Base-by-base conservation (phyloP, 177 flowering plant species). In the Vitis hybrid region DNA sequence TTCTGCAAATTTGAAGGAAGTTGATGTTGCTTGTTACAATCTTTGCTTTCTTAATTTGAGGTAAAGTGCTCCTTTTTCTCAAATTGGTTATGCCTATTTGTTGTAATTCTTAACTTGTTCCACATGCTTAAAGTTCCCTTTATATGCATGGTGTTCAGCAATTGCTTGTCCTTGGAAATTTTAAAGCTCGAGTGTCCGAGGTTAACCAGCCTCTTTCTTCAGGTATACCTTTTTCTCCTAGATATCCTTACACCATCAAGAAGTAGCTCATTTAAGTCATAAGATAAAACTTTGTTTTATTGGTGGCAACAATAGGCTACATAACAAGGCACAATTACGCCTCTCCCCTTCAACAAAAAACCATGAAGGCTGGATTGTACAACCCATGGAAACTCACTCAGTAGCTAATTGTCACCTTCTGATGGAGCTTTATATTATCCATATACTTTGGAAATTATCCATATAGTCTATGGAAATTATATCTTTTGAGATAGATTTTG, bases 141-240 rank as follows among this genome's bases (percentile, higher is more conserved):
- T 70, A 14, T n/a, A 49, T 17, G 13, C 58, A 2, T 58, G 45
- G 56, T 62, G 2, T 69, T 70, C 80, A 94, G 97, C 80, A 88
- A 92, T 71, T 94, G 97, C 75, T 82, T 74, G 78, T 86, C 92
- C 69, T 77, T 94, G 87, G 96, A 92, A 72, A 72, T 80, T 21
- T 77, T 94, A 78, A 89, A 82, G 83, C 98, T 94, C 6, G 73
- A 80, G 1, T 92, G 98, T 69, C 98, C 98, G 9, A 90, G 77
- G 74, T 79, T 94, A 72, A 85, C 88, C 30, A 92, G 92, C 80
- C 91, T 94, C 11, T 90, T 90, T 77, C 98, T 94, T 77, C 97
- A 88, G 97, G 98, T 93, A 81, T 74, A 63, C 50, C 21, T 75
- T 59, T 56, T 13, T 17, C 6, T 34, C 26, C 55, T 1, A 2